Conservation (phyloP, 257 asterid genomes). For the Echites panduratus region DNA sequence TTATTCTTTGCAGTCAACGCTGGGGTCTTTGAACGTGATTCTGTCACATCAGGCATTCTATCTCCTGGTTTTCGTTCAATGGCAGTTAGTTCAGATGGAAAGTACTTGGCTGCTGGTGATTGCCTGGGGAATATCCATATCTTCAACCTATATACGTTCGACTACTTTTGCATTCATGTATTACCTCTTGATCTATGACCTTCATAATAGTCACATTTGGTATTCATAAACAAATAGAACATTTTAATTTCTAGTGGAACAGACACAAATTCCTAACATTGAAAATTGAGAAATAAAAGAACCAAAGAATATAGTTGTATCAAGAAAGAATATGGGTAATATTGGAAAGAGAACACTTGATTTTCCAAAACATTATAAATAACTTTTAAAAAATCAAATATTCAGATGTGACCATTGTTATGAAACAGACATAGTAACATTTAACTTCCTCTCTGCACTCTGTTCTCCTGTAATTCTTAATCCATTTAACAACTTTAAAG, state of each 20-base stretch:
- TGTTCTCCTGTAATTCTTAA: neutral
- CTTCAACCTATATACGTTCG: constrained; percentile 41
- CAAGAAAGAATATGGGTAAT: too few relatives aligned
- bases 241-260: too few relatives aligned
- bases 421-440: neutral
- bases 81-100: constrained; percentile 70
- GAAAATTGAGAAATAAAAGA: too few relatives aligned
- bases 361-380: too few relatives aligned
- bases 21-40: constrained; percentile 60
- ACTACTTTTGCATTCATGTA: constrained; percentile 50
- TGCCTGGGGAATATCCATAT: constrained; percentile 60
- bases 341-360: too few relatives aligned
- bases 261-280: too few relatives aligned
- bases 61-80: constrained; percentile 54
- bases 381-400: too few relatives aligned
- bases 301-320: too few relatives aligned
- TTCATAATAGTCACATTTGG: too few relatives aligned
- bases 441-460: neutral
- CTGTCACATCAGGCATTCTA: constrained; percentile 40
- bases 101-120: constrained; percentile 71
- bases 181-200: neutral
- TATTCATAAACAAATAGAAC: too few relatives aligned
- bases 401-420: too few relatives aligned
- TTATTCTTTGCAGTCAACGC: constrained; percentile 41
- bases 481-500: neutral